A percentile compares a stretch with the other conserved stretches of the same genome.
These are phyloP conservation scores for Asterophora parasitica DNA, from an alignment of 768 basidiomycete genomes.

Conservation along the genomic window DNA sequence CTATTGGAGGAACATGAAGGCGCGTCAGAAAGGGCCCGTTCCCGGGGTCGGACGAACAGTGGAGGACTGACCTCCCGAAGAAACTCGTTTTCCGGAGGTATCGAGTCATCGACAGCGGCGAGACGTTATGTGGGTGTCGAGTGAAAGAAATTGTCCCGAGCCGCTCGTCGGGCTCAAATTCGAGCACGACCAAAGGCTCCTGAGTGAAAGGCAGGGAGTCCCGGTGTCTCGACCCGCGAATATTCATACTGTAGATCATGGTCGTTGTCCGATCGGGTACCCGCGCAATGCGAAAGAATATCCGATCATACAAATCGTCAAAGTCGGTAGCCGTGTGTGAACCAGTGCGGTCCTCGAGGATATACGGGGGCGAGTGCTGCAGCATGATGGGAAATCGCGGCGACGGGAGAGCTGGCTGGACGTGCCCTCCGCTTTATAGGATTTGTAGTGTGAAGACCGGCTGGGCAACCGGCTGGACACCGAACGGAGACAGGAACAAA, in stretches of 20 bases:
- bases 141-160: constrained; percentile 59
- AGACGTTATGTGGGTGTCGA: constrained; percentile 33
- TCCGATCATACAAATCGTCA: constrained; percentile 74
- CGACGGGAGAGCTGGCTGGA: too few relatives aligned
- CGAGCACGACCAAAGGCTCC: constrained; percentile 53
- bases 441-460: neutral
- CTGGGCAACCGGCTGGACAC: constrained; percentile 3
- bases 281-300: constrained; percentile 60
- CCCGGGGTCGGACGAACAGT: neutral
- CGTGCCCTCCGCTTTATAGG: neutral
- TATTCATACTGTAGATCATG: constrained; percentile 62
- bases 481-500: constrained; percentile 3
- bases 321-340: constrained; percentile 49
- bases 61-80: constrained; percentile 61
- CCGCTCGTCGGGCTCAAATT: constrained; percentile 52
- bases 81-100: constrained; percentile 61
- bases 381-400: too few relatives aligned
- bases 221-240: constrained; percentile 56
- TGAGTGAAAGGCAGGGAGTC: constrained; percentile 48
- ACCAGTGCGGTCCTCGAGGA: constrained; percentile 2
- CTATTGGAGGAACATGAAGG: constrained; percentile 27
- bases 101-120: constrained; percentile 53
- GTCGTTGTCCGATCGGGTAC: constrained; percentile 40
- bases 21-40: too few relatives aligned
- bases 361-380: neutral